These are phyloP conservation scores for Terana coerulea DNA, from an alignment of 768 basidiomycete species.

Conservation along the genomic window DNA sequence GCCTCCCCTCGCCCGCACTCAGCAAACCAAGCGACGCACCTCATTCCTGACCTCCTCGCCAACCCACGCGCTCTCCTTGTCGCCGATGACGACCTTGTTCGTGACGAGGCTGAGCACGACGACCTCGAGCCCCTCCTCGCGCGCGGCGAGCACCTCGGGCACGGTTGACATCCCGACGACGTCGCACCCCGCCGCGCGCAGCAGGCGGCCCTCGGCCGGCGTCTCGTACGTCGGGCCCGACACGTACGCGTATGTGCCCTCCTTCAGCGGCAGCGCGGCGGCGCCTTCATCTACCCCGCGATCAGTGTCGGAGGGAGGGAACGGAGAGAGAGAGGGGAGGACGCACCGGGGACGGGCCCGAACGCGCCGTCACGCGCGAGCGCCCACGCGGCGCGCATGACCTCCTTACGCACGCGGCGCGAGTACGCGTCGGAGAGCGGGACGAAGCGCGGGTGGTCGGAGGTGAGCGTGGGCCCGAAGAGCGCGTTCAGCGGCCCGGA, in stretches of 20 bases:
- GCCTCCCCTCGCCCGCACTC: neutral
- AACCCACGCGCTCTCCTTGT: slow-evolving; percentile 62
- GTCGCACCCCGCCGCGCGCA: slow-evolving; percentile 72
- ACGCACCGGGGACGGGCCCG: neutral
- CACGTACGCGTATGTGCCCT: slow-evolving; percentile 90
- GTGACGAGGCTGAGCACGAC: slow-evolving; percentile 83
- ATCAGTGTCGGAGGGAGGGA: slow-evolving; percentile 49
- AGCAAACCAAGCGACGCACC: slow-evolving; percentile 37
- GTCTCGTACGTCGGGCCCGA: slow-evolving; percentile 89
- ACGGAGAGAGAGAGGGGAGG: slow-evolving; percentile 67
- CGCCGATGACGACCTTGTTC: slow-evolving; percentile 74
- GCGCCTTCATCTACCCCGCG: no score
- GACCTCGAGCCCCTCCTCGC: slow-evolving; percentile 71
- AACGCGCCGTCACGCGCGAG: slow-evolving; percentile 1
- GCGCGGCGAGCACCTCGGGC: slow-evolving; percentile 80
- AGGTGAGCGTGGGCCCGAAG: slow-evolving; percentile 63
- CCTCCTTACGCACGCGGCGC: slow-evolving; percentile 37
- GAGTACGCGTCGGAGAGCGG: slow-evolving; percentile 79
- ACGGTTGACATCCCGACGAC: slow-evolving; percentile 96
- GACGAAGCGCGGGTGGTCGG: slow-evolving; percentile 68
- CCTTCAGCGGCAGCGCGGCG: slow-evolving; percentile 48
- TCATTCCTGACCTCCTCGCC: slow-evolving; percentile 71
- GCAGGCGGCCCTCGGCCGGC: slow-evolving; percentile 78
- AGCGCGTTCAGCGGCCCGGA: slow-evolving; percentile 74
- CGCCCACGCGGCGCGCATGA: neutral